Percentiles rank a stretch among this genome's conserved stretches.
These are phyloP conservation scores for Vaccinium vitisidaea DNA, from an alignment of 148 eudicot species.

Conservation along the genomic window DNA sequence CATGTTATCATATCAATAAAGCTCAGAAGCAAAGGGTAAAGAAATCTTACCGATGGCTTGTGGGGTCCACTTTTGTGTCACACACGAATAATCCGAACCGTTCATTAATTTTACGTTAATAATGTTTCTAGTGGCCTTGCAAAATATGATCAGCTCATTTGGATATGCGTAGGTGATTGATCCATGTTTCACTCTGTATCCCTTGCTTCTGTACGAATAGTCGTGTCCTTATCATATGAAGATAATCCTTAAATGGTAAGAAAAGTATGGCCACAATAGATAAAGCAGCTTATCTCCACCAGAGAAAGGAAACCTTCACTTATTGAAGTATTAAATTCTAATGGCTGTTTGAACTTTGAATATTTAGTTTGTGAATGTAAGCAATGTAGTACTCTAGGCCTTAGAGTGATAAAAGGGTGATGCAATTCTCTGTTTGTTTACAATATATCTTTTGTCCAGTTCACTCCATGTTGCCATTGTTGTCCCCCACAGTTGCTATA, in stretches of 20 bases:
- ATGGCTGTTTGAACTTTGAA: not conserved
- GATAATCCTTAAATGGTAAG: not conserved
- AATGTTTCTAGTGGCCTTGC: too few species aligned
- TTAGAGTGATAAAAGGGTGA: not conserved
- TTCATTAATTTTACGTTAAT: too few species aligned
- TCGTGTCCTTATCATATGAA: not conserved
- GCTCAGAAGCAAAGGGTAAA: too few species aligned
- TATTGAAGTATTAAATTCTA: not conserved
- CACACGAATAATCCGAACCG: too few species aligned
- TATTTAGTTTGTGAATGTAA: not conserved
- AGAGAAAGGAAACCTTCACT: not conserved
- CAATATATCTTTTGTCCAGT: not conserved
- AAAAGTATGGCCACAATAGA: not conserved
- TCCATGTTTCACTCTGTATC: too few species aligned
- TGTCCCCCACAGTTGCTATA: not conserved
- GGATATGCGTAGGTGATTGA: too few species aligned
- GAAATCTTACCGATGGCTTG: too few species aligned
- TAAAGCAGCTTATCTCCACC: not conserved
- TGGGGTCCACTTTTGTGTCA: too few species aligned
- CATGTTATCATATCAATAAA: not conserved
- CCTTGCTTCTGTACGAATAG: too few species aligned
- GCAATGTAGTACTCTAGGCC: not conserved
- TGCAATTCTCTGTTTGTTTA: not conserved
- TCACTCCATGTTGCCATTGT: not conserved
- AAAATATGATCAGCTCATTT: too few species aligned